These are phyloP conservation scores for Populus pruinosa DNA, from an alignment of 345 rosid species.

Conservation along the genomic window DNA sequence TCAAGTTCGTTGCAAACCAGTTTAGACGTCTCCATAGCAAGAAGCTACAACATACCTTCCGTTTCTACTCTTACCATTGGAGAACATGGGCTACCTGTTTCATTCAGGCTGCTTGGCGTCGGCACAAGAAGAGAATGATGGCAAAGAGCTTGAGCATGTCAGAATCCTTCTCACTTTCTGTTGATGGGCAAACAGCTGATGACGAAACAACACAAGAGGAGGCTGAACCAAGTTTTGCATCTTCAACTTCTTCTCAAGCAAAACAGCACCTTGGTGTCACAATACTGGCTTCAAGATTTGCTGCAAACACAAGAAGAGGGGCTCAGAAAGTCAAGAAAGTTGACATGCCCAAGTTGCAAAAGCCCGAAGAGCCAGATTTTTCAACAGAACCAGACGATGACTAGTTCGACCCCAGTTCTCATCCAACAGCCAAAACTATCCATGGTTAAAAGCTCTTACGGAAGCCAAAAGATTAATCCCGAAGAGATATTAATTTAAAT, in stretches of 20 bases:
- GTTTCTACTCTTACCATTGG: conserved; percentile 93
- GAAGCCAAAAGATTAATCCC: neutral
- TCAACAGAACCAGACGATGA: conserved; percentile 52
- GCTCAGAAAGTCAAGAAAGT: conserved; percentile 54
- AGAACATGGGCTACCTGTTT: conserved; percentile 96
- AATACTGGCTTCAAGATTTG: conserved; percentile 64
- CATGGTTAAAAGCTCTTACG: neutral
- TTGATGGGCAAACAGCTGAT: conserved; percentile 12
- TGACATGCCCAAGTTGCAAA: conserved; percentile 49
- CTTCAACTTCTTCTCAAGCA: conserved; percentile 24
- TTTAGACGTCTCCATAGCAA: conserved; percentile 91
- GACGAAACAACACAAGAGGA: conserved; percentile 22
- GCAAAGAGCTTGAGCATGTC: conserved; percentile 39
- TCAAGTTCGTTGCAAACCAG: conserved; percentile 87
- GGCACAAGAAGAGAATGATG: conserved; percentile 60
- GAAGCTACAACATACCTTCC: conserved; percentile 86
- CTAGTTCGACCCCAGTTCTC: neutral
- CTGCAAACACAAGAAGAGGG: conserved; percentile 64
- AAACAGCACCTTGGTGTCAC: conserved; percentile 49
- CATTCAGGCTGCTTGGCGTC: conserved; percentile 89
- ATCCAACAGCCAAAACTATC: neutral
- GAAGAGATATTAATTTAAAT: neutral
- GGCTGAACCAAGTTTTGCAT: conserved; percentile 6
- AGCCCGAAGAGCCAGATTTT: conserved; percentile 89
- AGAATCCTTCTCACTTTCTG: conserved; percentile 37